These are phyloP conservation scores for Fusarium temperatum DNA, from an alignment of 2,329 filamentous ascomycete genomes.

Conservation along the genomic window DNA sequence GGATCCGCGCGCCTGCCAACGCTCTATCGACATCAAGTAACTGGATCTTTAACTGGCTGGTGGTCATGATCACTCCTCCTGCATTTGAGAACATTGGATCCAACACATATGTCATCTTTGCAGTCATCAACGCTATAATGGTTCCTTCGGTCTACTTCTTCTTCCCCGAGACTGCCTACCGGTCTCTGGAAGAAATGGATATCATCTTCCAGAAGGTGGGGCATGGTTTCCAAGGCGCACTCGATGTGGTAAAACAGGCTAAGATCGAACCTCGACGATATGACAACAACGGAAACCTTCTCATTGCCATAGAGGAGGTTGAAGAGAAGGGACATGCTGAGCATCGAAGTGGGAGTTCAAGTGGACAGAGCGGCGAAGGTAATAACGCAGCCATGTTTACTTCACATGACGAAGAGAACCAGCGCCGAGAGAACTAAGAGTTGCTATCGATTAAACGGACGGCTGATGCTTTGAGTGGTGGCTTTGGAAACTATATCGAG, in stretches of 20 bases:
- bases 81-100: conserved; percentile 65
- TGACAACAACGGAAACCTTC: conserved; percentile 66
- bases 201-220: conserved; percentile 67
- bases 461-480: neutral
- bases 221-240: conserved; percentile 49
- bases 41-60: conserved; percentile 71
- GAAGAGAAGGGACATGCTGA: conserved; percentile 49
- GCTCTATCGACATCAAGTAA: conserved; percentile 64
- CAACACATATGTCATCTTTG: conserved; percentile 73
- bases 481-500: neutral
- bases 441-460: neutral
- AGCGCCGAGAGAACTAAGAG: conserved; percentile 35
- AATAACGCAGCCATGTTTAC: conserved; percentile 43
- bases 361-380: conserved; percentile 32
- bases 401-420: conserved; percentile 48
- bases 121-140: conserved; percentile 70
- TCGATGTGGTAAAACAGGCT: conserved; percentile 51
- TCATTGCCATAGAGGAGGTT: conserved; percentile 56
- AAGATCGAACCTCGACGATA: conserved; percentile 63
- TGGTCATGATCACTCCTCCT: conserved; percentile 71
- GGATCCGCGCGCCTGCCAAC: conserved; percentile 70
- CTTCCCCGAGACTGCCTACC: conserved; percentile 71
- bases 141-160: conserved; percentile 67
- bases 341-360: conserved; percentile 43
- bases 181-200: conserved; percentile 74